These are phyloP conservation scores for Pseudozyma pruni DNA, from an alignment of 1,284 basidiomycete species.

Conservation along the genomic window DNA sequence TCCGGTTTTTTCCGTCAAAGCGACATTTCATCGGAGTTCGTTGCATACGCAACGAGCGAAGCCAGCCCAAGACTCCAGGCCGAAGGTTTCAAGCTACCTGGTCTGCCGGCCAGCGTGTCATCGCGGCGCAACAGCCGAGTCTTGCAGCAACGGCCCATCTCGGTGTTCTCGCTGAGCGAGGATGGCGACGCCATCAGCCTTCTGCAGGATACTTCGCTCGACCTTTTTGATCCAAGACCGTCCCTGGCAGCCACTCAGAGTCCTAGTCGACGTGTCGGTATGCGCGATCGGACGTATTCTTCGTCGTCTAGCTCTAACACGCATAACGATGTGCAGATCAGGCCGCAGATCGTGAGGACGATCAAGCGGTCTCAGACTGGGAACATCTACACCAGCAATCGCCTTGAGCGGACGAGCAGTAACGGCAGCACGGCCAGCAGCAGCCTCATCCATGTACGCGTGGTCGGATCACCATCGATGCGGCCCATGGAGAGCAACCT, in stretches of 20 bases:
- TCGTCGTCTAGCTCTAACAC: conserved; percentile 23
- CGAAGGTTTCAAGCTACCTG: conserved; percentile 35
- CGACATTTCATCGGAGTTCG: conserved; percentile 19
- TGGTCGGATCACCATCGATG: conserved; percentile 21
- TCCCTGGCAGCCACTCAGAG: conserved; percentile 19
- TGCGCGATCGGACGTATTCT: conserved; percentile 18
- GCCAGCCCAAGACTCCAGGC: conserved; percentile 17
- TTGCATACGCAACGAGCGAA: conserved; percentile 10
- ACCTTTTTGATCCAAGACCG: conserved; percentile 11
- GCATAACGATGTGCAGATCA: conserved; percentile 32
- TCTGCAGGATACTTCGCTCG: conserved; percentile 18
- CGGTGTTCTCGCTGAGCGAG: conserved; percentile 33
- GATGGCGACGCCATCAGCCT: conserved; percentile 25
- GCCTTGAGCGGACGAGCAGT: conserved; percentile 27
- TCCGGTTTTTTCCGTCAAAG: conserved; percentile 19
- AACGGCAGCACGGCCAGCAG: conserved; percentile 22
- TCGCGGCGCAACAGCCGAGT: conserved; percentile 32
- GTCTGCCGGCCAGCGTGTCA: conserved; percentile 30
- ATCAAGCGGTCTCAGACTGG: conserved; percentile 27
- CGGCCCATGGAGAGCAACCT: neutral
- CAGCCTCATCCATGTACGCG: conserved; percentile 24
- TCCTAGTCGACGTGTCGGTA: conserved; percentile 8
- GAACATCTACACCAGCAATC: conserved; percentile 2
- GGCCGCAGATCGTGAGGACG: conserved; percentile 36
- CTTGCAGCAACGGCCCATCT: conserved; percentile 23